These are phyloP conservation scores for Chlorophyllum brunneum DNA, from an alignment of 768 basidiomycete species.

Conservation along the genomic window DNA sequence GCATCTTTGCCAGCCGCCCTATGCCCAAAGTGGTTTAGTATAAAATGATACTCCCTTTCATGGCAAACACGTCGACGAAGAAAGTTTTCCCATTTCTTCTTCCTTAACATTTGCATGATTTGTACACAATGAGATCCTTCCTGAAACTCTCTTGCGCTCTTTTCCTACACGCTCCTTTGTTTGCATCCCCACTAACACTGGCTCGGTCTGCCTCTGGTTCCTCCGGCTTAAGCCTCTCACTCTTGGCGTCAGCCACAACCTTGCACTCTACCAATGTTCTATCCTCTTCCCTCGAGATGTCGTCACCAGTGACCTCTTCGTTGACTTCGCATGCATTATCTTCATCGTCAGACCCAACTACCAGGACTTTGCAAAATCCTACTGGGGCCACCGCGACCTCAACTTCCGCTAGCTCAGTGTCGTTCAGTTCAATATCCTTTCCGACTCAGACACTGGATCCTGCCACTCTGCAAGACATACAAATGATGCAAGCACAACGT, in stretches of 20 bases:
- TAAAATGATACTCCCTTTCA: neutral
- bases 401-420: neutral
- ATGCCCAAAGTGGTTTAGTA: slow-evolving; percentile 3
- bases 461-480: slow-evolving; percentile 1
- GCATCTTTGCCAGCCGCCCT: neutral
- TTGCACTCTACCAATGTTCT: neutral
- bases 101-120: neutral
- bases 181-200: neutral
- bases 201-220: neutral
- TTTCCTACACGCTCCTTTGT: slow-evolving; percentile 4
- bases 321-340: neutral
- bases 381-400: neutral
- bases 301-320: neutral
- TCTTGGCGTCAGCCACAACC: neutral
- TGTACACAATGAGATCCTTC: neutral
- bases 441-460: slow-evolving; percentile 7
- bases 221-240: neutral
- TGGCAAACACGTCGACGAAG: neutral
- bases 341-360: neutral
- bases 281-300: neutral
- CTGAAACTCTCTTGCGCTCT: slow-evolving; percentile 1
- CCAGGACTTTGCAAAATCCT: neutral
- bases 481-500: slow-evolving; percentile 28
- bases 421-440: neutral
- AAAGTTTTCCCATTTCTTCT: neutral